Evolutionary conservation across 108 stramenopile genomes (phyloP), one percentile per base, ranked within the genome.

Genomic region (Cylindrotheca closterium): DNA sequence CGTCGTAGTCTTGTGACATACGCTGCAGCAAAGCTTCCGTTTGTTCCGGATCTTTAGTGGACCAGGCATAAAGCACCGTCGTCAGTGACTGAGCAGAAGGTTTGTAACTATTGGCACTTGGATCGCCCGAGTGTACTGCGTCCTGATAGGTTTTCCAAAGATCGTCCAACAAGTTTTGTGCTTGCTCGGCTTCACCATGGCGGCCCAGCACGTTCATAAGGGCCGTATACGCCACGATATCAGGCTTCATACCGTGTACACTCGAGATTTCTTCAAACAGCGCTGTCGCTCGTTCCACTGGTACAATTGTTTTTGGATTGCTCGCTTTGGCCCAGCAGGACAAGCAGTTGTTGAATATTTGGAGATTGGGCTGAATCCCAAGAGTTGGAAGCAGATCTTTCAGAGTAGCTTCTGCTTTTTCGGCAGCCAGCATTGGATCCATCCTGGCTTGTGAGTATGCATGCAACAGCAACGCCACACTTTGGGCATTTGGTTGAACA

Each of bases 1-100:
- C 74, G 37, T 72, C 67, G 51, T 71, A 68, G 8, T 75, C 61
- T 2, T 70, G 28, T 26, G 73, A 47, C 85, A 89, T 86, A 21
- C 66, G 65, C n/a, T 58, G 52, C 31, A 83, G 57, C 30, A 77
- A 60, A 30, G 28, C 31, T 31, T 73, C 26, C 27, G 77, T 68
- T 18, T 58, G 32, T 52, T 51, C 50, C 8, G 66, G 57, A 12
- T 53, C 72, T 26, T 55, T 17, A 22, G 59, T 31, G 4, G 73
- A 55, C 77, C 82, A 78, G 4, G 82, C 86, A 46, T 73, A 75
- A 7, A 91, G 63, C 54, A 91, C 83, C 0, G 79, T 67, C 47
- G 87, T 87, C 65, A 83, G 86, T 22, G 64, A 60, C 18, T 64
- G 57, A 19, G 22, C 58, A 63, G 65, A 60, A 5, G 71, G 71